Conservation (phyloP, 208 protist species). For the Wallacemonas sp. region DNA sequence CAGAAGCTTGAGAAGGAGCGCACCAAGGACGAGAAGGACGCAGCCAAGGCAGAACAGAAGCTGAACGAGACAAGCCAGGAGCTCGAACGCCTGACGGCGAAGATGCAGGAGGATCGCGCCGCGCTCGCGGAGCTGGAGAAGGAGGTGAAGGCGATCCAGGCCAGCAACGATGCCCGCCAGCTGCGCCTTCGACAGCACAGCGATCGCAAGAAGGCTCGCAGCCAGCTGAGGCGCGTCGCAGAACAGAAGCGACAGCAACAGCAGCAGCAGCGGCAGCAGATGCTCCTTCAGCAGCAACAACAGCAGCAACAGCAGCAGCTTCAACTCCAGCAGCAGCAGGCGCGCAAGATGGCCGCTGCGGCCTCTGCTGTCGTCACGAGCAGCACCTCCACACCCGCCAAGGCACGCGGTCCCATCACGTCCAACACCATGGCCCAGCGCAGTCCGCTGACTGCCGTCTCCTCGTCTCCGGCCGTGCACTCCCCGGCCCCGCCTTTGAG, state of each 20-base stretch:
- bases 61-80: slow-evolving; percentile 53
- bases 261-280: background rate
- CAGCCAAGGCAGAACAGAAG: slow-evolving; percentile 34
- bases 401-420: background rate
- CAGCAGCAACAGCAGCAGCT: slow-evolving; percentile 19
- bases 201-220: slow-evolving; percentile 31
- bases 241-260: slow-evolving; percentile 17
- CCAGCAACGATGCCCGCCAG: slow-evolving; percentile 17
- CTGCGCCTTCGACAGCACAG: slow-evolving; percentile 33
- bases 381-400: background rate
- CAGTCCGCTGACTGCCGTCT: background rate
- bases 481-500: background rate
- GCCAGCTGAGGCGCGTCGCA: slow-evolving; percentile 32
- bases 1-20: slow-evolving; percentile 68
- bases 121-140: slow-evolving; percentile 39
- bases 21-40: slow-evolving; percentile 55
- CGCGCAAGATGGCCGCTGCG: background rate
- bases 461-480: background rate
- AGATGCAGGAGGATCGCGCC: slow-evolving; percentile 20
- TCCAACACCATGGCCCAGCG: background rate
- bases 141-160: slow-evolving; percentile 32
- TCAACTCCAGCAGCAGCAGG: background rate
- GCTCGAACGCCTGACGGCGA: slow-evolving; percentile 27
- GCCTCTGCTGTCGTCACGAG: background rate
- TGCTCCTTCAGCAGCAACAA: slow-evolving; percentile 18